phyloP scores from a whole-genome alignment of 176 grass and related monocot species.

The Carex scoparia region DNA sequence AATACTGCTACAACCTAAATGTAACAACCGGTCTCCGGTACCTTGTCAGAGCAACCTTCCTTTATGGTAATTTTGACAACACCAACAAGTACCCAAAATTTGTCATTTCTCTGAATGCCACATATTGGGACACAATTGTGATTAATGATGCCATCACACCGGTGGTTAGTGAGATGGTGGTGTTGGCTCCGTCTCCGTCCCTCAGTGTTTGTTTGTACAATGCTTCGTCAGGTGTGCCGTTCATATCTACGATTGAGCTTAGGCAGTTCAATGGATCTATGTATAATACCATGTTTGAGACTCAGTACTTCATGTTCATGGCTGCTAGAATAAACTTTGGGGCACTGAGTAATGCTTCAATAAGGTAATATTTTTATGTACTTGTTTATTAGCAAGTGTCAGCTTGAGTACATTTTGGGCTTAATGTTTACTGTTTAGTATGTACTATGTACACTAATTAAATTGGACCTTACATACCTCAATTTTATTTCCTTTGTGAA shows the following conservation, averaged over 20 bases:
- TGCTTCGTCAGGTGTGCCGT: constrained; percentile 60
- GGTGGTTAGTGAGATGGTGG: constrained; percentile 44
- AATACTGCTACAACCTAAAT: constrained; percentile 89
- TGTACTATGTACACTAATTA: too few relatives aligned
- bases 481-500: too few relatives aligned
- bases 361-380: constrained; percentile 42
- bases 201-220: constrained; percentile 73
- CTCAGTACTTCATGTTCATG: constrained; percentile 60
- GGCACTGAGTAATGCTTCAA: constrained; percentile 44
- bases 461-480: too few relatives aligned
- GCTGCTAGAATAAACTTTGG: constrained; percentile 92
- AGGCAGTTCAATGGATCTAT: constrained; percentile 74
- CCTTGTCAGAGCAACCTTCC: constrained; percentile 71
- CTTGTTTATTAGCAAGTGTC: not conserved
- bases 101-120: constrained; percentile 66
- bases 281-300: constrained; percentile 68
- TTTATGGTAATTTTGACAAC: constrained; percentile 86
- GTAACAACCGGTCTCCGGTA: constrained; percentile 65
- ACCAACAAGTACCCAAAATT: constrained; percentile 81
- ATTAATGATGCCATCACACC: constrained; percentile 53
- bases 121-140: constrained; percentile 66
- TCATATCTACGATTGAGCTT: constrained; percentile 88
- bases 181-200: constrained; percentile 59
- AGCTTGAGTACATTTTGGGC: too few relatives aligned
- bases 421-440: too few relatives aligned